Evolutionary conservation across 257 asterid species (phyloP), one percentile per base, ranked within the genome.

Genomic region (Sherardia arvensis): DNA sequence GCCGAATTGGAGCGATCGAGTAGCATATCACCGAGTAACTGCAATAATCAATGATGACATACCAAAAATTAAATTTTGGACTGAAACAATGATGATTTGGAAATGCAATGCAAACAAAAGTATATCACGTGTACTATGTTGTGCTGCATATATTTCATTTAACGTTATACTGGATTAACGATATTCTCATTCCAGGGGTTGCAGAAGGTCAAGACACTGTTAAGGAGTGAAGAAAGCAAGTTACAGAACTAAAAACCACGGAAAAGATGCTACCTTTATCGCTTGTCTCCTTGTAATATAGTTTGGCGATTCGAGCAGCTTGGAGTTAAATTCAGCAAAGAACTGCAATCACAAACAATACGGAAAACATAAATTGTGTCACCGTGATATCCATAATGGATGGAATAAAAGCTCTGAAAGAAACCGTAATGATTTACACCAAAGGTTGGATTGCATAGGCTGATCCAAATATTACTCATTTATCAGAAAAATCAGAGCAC

Each of bases 231-330:
- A 53, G 59, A 12, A 25, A 23, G 15, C 11, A 23, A 9, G 17
- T 47, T 7, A 17, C 64, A 66, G 23, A 51, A 29, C 33, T 40
- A 72, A 54, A 62, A 53, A 25, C 49, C 12, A 71, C 45, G 11
- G 10, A 36, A 29, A 64, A 1, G 1, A 12, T 28, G 59, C 66
- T 78, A 84, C 97, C 96, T 91, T 91, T 73, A 87, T 73, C 57
- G 95, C 95, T 71, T 91, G 97, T 74, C 97, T 82, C 76, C 96
- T 82, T 58, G 97, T 91, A 75, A 87, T 87, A 74, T 90, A 90
- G 70, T 85, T 87, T 32, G 80, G 67, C 40, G 97, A 90, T 64
- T 87, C 95, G 33, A 90, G 90, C 69, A 87, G 81, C 84, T 87
- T 87, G 17, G 90, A 81, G 83, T 90, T 90, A 69, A 82, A 91